Base-by-base conservation (phyloP, 2,329 filamentous ascomycete genomes). In the Boeremia lycopersici region DNA sequence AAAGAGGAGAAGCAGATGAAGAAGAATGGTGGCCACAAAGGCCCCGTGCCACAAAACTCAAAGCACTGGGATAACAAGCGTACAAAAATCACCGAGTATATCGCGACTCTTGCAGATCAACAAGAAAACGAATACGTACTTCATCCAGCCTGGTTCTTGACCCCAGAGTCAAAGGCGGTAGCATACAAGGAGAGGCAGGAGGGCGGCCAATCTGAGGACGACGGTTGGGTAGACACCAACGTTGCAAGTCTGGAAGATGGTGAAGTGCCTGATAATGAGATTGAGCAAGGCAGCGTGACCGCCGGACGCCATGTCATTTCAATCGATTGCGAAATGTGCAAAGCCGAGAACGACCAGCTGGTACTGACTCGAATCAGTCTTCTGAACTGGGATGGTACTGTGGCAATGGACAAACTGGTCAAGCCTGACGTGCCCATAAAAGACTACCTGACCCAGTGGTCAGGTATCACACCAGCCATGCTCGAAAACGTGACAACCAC, bases 321-420 rank as follows among this genome's bases (percentile, higher is more conserved):
- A 1, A 81, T 99, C 49, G 95, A 99, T 73, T 99, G 95, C 76
- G 95, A 99, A 76, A 99, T 99, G 95, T 96, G 93, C 73, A 87
- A 91, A 77, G 96, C 92, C 2, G 89, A 88, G 56, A 86, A 89
- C 57, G 86, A 86, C 42, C 85, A 90, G 61, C 91, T 89, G 60
- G 91, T 93, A 31, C 85, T 99, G 38, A 96, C 95, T 1, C 87
- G 95, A 52, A 89, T 98, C 71, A 97, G 92, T 71, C 75, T 98
- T 34, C 80, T 99, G 7, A 81, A 86, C 56, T 99, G 95, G 93
- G 86, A 92, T 63, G 93, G 93, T 43, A 84, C 86, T 30, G 84
- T 90, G 9, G 81, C 96, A 13, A 77, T 98, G 46, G 95, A 99
- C 72, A 90, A 96, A 76, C 84, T 98, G 11, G 95, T 99, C 67